Conservation (phyloP, 2,329 filamentous ascomycete genomes). For the Tolypocladium album region DNA sequence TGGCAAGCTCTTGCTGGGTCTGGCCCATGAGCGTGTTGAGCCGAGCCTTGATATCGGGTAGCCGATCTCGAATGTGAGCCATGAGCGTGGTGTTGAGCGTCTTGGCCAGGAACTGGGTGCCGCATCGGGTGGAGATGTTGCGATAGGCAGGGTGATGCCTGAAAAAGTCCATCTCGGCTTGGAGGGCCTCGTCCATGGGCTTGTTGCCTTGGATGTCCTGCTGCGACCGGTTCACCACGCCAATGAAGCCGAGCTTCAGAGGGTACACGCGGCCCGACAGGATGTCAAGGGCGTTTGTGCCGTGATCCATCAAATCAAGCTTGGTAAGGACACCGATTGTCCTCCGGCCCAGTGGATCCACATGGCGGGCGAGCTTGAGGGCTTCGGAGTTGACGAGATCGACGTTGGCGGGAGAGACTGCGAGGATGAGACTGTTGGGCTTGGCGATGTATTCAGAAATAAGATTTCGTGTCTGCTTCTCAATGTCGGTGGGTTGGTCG, state of each 20-base stretch:
- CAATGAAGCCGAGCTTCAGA: slow-evolving; percentile 93
- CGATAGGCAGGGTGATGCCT: slow-evolving; percentile 93
- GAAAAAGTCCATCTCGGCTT: slow-evolving; percentile 90
- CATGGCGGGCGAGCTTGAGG: slow-evolving; percentile 90
- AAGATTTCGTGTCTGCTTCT: slow-evolving; percentile 93
- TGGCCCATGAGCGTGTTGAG: slow-evolving; percentile 99
- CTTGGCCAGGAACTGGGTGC: slow-evolving; percentile 89
- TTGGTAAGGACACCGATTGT: slow-evolving; percentile 97
- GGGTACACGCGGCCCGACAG: slow-evolving; percentile 96
- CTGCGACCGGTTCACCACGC: slow-evolving; percentile 94
- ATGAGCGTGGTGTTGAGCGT: slow-evolving; percentile 92
- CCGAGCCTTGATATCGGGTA: slow-evolving; percentile 96
- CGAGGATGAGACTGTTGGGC: slow-evolving; percentile 94
- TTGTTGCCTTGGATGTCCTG: slow-evolving; percentile 97
- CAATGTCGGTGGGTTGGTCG: slow-evolving; percentile 93
- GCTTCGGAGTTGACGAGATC: slow-evolving; percentile 98
- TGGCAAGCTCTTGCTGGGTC: slow-evolving; percentile 94
- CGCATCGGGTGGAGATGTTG: slow-evolving; percentile 88
- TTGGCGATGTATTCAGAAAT: slow-evolving; percentile 98
- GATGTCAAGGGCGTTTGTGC: slow-evolving; percentile 94
- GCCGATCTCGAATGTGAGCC: slow-evolving; percentile 86
- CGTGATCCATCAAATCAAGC: slow-evolving; percentile 96
- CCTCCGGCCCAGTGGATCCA: slow-evolving; percentile 84
- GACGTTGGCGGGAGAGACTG: slow-evolving; percentile 94
- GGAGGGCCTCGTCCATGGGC: slow-evolving; percentile 82